Evolutionary conservation across 2,329 filamentous ascomycete species (phyloP).

Genomic region (Cladophialophora yegresii): DNA sequence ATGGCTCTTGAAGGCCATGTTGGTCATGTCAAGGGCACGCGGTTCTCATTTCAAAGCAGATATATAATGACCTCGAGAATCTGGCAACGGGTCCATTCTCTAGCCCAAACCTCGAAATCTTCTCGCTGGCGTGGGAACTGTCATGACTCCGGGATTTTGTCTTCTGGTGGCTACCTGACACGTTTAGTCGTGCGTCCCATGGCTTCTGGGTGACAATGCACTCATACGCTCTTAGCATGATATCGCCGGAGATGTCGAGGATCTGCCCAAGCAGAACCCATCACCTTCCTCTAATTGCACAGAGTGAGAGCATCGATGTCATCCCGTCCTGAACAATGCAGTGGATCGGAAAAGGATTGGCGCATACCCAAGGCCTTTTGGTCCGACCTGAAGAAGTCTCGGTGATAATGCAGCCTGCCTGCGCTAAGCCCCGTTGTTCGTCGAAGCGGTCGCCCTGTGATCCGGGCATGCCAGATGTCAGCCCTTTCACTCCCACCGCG

Average conservation of each 20-base stretch:
- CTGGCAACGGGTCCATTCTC: background rate
- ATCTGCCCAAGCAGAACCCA: background rate
- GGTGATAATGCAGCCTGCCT: background rate
- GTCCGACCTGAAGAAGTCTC: background rate
- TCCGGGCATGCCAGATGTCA: slow-evolving; percentile 7
- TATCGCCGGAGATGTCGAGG: background rate
- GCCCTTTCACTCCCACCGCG: background rate
- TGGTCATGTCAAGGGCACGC: background rate
- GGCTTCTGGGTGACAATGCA: background rate
- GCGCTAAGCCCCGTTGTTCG: background rate
- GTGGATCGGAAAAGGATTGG: background rate
- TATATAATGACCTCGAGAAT: background rate
- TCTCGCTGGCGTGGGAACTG: background rate
- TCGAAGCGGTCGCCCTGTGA: background rate
- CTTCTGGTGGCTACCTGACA: background rate
- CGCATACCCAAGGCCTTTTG: background rate
- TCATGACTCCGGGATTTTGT: background rate
- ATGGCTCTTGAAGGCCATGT: background rate
- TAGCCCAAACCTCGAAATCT: background rate
- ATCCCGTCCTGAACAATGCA: background rate
- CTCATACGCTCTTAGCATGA: background rate
- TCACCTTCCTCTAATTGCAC: background rate
- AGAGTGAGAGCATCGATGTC: background rate
- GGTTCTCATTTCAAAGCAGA: background rate
- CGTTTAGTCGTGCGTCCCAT: background rate